phyloP scores from a whole-genome alignment of 768 basidiomycete genomes.

The Mycena sanguinolenta region DNA sequence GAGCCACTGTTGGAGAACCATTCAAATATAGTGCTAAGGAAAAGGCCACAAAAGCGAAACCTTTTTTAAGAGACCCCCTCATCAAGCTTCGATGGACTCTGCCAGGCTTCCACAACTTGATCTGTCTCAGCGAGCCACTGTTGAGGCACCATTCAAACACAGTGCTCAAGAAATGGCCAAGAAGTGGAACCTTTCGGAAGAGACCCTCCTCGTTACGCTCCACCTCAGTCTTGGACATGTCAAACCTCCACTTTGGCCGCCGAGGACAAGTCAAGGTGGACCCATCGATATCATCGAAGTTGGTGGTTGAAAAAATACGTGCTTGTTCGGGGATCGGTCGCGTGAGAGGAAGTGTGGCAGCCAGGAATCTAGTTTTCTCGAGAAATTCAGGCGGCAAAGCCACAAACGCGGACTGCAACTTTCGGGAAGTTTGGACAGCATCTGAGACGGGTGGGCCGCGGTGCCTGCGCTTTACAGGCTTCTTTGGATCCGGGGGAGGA shows the following conservation, averaged over 20 bases:
- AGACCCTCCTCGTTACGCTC: constrained; percentile 91
- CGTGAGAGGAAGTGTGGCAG: constrained; percentile 63
- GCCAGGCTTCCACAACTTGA: constrained; percentile 66
- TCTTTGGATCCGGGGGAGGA: constrained; percentile 51
- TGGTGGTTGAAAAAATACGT: constrained; percentile 15
- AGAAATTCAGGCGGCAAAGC: constrained; percentile 72
- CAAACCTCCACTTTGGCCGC: constrained; percentile 89
- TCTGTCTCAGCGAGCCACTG: constrained; percentile 85
- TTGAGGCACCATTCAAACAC: constrained; percentile 39
- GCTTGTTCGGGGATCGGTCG: constrained; percentile 65
- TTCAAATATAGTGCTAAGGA: too few species aligned
- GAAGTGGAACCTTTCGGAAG: constrained; percentile 52
- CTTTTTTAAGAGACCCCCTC: too few species aligned
- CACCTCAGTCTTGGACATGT: constrained; percentile 90
- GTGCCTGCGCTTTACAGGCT: constrained; percentile 46
- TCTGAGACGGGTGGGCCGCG: constrained; percentile 44
- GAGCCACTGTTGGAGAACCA: too few species aligned
- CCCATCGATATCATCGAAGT: constrained; percentile 13
- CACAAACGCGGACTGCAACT: constrained; percentile 79
- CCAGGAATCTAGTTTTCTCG: constrained; percentile 68
- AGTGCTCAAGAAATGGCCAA: background rate
- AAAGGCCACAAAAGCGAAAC: too few species aligned
- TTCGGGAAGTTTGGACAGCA: constrained; percentile 58
- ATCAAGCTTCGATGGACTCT: too few species aligned
- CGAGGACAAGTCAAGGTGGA: constrained; percentile 64